Conservation (phyloP, 2,329 filamentous ascomycete genomes). For the Fusarium clavum region DNA sequence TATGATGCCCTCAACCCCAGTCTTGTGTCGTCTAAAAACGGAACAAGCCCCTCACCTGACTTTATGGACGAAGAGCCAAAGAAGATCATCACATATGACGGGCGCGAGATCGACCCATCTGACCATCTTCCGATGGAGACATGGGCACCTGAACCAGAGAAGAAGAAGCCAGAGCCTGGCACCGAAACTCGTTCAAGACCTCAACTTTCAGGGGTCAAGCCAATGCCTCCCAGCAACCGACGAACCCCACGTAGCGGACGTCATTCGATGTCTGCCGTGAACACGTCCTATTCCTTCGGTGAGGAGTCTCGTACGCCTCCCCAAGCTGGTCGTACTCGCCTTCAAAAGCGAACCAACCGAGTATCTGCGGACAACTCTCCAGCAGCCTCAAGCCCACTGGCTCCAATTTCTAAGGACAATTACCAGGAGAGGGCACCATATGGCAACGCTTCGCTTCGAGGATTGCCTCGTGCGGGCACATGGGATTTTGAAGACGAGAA, state of each 20-base stretch:
- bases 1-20: conserved; percentile 79
- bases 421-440: conserved; percentile 58
- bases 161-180: conserved; percentile 50
- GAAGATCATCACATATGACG: conserved; percentile 81
- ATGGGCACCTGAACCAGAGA: conserved; percentile 82
- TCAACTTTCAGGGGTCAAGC: conserved; percentile 64
- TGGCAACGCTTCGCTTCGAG: conserved; percentile 49
- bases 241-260: conserved; percentile 64
- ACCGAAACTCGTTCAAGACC: conserved; percentile 56
- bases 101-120: conserved; percentile 81
- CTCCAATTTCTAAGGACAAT: conserved; percentile 64
- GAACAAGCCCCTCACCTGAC: conserved; percentile 52
- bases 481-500: conserved; percentile 68
- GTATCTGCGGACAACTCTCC: conserved; percentile 55
- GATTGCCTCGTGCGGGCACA: conserved; percentile 59
- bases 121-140: conserved; percentile 82
- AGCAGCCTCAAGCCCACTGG: conserved; percentile 61
- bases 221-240: conserved; percentile 62
- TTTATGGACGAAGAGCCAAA: conserved; percentile 63
- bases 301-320: conserved; percentile 51
- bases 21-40: conserved; percentile 51
- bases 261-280: conserved; percentile 58
- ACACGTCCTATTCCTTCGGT: conserved; percentile 48
- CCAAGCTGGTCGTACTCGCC: conserved; percentile 63
- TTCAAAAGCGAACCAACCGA: conserved; percentile 72